phyloP scores from a whole-genome alignment of 2,329 filamentous ascomycete species.

The Herpotrichia juniperi region DNA sequence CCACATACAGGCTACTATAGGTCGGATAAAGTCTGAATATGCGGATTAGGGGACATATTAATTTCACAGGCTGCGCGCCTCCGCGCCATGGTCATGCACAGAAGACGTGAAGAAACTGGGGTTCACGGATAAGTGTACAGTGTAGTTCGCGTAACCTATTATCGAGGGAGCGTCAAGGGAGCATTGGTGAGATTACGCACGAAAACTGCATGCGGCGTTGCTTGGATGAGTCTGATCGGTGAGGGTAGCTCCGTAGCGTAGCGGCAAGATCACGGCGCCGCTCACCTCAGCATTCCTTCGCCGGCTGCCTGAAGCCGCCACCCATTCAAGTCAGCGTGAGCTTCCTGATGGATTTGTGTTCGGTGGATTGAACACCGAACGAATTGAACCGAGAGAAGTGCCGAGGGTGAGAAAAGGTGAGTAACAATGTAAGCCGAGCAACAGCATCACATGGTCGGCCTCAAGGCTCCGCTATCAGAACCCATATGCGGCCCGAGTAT shows the following conservation, averaged over 20 bases:
- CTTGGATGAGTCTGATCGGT: neutral
- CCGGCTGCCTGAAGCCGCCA: neutral
- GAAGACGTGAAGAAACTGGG: neutral
- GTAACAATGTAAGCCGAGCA: too few relatives aligned
- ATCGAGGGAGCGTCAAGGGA: neutral
- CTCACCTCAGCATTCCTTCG: constrained; percentile 1
- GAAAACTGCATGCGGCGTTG: neutral
- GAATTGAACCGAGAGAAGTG: too few relatives aligned
- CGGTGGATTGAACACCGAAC: neutral
- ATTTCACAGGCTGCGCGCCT: constrained; percentile 9
- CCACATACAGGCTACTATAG: constrained; percentile 3
- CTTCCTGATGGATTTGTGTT: neutral
- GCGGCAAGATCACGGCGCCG: neutral
- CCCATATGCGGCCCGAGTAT: too few relatives aligned
- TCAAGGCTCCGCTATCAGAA: too few relatives aligned
- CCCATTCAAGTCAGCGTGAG: neutral
- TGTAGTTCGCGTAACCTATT: neutral
- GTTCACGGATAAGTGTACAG: neutral
- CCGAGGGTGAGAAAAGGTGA: too few relatives aligned
- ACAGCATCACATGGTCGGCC: too few relatives aligned
- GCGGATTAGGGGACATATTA: constrained; percentile 9
- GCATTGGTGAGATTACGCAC: neutral
- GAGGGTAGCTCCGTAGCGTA: neutral
- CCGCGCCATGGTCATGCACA: constrained; percentile 2
- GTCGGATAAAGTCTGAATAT: constrained; percentile 12